These are phyloP conservation scores for Scutellaria barbata DNA, from an alignment of 257 asterid species.

Conservation along the genomic window DNA sequence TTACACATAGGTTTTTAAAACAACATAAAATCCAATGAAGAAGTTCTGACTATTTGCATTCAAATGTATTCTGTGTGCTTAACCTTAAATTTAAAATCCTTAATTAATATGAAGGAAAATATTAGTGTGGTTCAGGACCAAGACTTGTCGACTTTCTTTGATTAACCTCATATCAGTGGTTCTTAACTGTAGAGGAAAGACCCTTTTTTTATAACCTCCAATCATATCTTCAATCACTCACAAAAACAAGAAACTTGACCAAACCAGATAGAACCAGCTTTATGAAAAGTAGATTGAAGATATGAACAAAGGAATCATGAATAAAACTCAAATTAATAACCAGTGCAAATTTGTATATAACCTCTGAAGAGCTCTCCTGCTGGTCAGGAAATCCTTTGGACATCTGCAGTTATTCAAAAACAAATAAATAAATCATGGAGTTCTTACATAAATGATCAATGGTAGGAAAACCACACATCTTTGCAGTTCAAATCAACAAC, in stretches of 20 bases:
- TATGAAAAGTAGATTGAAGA: neutral
- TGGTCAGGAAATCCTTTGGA: constrained; percentile 58
- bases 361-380: constrained; percentile 75
- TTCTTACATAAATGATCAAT: neutral
- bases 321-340: neutral
- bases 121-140: neutral
- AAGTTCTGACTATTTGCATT: neutral
- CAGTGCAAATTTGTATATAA: constrained; percentile 36
- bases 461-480: neutral
- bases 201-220: neutral
- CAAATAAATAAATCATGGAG: constrained; percentile 10
- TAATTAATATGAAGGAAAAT: neutral
- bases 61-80: neutral
- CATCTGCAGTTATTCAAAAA: constrained; percentile 43
- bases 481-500: constrained; percentile 25
- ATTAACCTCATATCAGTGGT: constrained; percentile 1
- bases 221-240: constrained; percentile 15
- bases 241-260: neutral
- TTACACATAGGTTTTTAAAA: neutral
- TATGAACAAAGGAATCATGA: constrained; percentile 10
- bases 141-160: constrained; percentile 9
- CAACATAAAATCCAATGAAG: constrained; percentile 3
- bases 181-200: neutral
- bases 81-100: neutral
- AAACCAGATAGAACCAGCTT: neutral